Conservation (phyloP, 192 early-diverging fungal species). For the Coemansia sp. region DNA sequence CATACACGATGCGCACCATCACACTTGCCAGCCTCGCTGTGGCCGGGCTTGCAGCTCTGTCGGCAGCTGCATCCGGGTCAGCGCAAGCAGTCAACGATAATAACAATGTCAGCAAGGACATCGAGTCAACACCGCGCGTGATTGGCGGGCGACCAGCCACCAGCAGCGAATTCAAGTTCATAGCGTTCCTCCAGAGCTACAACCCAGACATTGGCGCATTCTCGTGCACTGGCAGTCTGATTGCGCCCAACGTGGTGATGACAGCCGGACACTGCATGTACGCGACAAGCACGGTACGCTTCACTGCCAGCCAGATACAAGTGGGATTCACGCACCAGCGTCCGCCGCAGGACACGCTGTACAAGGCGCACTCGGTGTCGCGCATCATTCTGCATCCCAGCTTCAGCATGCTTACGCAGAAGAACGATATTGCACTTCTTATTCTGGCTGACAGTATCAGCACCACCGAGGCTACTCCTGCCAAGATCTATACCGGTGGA, state of each 20-base stretch:
- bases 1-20: background rate
- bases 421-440: conserved; percentile 42
- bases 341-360: background rate
- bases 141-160: conserved; percentile 30
- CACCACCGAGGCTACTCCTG: conserved; percentile 8
- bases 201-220: background rate
- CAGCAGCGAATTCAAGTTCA: conserved; percentile 16
- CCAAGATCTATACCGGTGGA: conserved; percentile 21
- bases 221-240: conserved; percentile 44
- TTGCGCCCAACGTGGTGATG: conserved; percentile 47
- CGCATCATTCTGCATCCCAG: conserved; percentile 13
- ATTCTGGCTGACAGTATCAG: conserved; percentile 23
- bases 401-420: conserved; percentile 12
- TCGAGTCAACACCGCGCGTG: conserved; percentile 18
- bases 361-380: conserved; percentile 20
- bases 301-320: conserved; percentile 4
- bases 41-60: background rate
- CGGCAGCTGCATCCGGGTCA: background rate
- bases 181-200: conserved; percentile 24
- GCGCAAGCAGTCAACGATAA: background rate
- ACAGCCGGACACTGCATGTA: conserved; percentile 51
- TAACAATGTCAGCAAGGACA: background rate
- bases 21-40: background rate
- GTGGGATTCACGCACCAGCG: conserved; percentile 25
- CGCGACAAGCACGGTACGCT: background rate